phyloP scores from a whole-genome alignment of 352 stramenopile genomes.

The Phytophthora podocarpi region DNA sequence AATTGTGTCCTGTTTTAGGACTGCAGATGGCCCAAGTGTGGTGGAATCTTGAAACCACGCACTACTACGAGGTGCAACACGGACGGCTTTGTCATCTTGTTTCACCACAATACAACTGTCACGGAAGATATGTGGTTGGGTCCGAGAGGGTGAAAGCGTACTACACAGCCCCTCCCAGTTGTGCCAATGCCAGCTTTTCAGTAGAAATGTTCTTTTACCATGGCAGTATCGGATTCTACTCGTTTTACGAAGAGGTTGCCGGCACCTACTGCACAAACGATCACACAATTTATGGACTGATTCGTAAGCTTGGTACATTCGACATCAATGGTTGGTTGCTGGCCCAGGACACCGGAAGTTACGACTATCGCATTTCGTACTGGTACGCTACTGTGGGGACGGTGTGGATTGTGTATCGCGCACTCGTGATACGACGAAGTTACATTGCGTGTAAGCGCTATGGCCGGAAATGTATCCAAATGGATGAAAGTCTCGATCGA shows the following conservation, averaged over 20 bases:
- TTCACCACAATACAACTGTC: slow-evolving; percentile 13
- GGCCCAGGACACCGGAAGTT: slow-evolving; percentile 5
- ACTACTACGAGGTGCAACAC: not conserved
- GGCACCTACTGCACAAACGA: slow-evolving; percentile 21
- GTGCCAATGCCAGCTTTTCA: not conserved
- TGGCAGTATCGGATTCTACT: slow-evolving; percentile 21
- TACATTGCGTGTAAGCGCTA: slow-evolving; percentile 16
- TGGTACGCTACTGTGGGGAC: slow-evolving; percentile 8
- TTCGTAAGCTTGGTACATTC: slow-evolving; percentile 11
- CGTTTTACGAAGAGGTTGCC: slow-evolving; percentile 20
- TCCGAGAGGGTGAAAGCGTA: not conserved
- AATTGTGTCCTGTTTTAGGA: not conserved
- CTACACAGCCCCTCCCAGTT: not conserved
- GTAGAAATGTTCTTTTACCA: slow-evolving; percentile 24
- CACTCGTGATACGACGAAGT: slow-evolving; percentile 11
- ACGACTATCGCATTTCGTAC: slow-evolving; percentile 16
- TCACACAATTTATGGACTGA: slow-evolving; percentile 5
- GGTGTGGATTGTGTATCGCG: slow-evolving; percentile 17
- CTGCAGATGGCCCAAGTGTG: slow-evolving; percentile 19
- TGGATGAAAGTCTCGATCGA: slow-evolving; percentile 6
- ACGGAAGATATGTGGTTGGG: slow-evolving; percentile 12
- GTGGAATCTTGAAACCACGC: slow-evolving; percentile 28
- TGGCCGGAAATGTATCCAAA: slow-evolving; percentile 11
- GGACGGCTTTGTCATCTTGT: slow-evolving; percentile 18
- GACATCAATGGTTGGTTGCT: slow-evolving; percentile 24